Conservation (phyloP, 768 basidiomycete species). For the Chalciporus piperatus region DNA sequence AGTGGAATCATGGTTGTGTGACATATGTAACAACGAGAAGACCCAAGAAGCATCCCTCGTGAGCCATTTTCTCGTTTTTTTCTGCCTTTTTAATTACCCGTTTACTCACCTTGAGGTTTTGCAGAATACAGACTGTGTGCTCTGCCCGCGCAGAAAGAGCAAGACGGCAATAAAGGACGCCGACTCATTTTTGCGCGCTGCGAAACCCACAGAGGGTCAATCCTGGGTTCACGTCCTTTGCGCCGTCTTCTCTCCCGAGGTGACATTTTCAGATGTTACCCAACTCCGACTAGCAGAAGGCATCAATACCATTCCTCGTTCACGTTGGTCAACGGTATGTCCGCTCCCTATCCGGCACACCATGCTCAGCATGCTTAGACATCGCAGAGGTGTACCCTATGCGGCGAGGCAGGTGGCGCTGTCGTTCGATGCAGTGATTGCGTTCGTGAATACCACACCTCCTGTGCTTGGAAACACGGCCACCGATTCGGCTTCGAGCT, state of each 20-base stretch:
- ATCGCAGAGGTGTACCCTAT: constrained; percentile 70
- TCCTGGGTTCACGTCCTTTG: constrained; percentile 92
- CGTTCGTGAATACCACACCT: constrained; percentile 73
- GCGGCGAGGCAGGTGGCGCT: constrained; percentile 69
- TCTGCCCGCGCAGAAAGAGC: constrained; percentile 62
- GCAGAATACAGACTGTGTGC: constrained; percentile 79
- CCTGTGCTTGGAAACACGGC: constrained; percentile 86
- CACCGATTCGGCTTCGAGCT: constrained; percentile 93
- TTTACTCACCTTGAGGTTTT: constrained; percentile 2
- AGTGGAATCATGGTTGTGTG: constrained; percentile 80
- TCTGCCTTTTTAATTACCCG: background rate
- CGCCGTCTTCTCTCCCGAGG: constrained; percentile 81
- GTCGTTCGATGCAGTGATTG: constrained; percentile 86
- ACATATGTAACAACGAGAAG: constrained; percentile 83
- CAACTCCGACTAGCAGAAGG: constrained; percentile 83
- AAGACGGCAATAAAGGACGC: constrained; percentile 43
- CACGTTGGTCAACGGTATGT: constrained; percentile 75
- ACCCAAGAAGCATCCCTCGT: constrained; percentile 80
- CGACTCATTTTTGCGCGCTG: constrained; percentile 68
- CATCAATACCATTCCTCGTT: constrained; percentile 64
- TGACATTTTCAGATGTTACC: constrained; percentile 74
- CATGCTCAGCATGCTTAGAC: constrained; percentile 7
- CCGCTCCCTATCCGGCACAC: background rate
- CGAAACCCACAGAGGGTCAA: constrained; percentile 90
- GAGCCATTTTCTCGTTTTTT: constrained; percentile 21